Base-by-base conservation (phyloP, 768 basidiomycete genomes). In the Hydnum rufescens region DNA sequence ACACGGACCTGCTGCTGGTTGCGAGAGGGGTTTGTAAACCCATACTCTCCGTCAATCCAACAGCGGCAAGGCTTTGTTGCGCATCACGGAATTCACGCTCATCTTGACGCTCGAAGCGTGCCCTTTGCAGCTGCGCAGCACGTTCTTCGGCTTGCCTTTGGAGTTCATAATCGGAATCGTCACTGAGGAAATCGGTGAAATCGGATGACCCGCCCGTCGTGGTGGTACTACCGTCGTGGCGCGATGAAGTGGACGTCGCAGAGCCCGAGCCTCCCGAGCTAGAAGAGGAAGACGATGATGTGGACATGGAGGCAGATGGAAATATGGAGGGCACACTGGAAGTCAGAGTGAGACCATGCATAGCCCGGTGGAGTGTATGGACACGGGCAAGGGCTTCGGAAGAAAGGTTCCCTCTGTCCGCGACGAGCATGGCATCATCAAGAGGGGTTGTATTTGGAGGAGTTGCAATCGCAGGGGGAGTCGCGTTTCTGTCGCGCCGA, bases 131-230 rank as follows among this genome's bases (percentile, higher is more conserved):
- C 42, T 82, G 63, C 3, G 78, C 82, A 3, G 85, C 85, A 56
- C 75, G 77, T 22, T 76, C 77, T 60, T 88, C 86, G 3, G 85
- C 85, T 64, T 88, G 84, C 54, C 82, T 71, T 65, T 89, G 85
- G 52, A 89, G 64, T 62, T 89, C 85, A 26, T 78, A 83, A 60
- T 89, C 85, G n/a, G 84, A 87, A 65, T 89, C 85, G 28, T 58
- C 51, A 19, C 53, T 49, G 25, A 58, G 49, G 32, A 89, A 89
- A 62, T 89, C 86, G 8, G 86, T 89, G 61, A 89, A 89, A 8
- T 84, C 85, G 54, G 55, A 50, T 31, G 25, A 29, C 18, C 31
- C 49, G 16, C 49, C 49, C 13, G 26, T 6, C 6, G 49, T 16
- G 28, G 29, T 32, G 28, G 49, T 30, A 18, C 16, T 25, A 13